Evolutionary conservation across 192 early-diverging fungal genomes (phyloP), one percentile per base, ranked within the genome.

Genomic region (Coemansia umbellata): DNA sequence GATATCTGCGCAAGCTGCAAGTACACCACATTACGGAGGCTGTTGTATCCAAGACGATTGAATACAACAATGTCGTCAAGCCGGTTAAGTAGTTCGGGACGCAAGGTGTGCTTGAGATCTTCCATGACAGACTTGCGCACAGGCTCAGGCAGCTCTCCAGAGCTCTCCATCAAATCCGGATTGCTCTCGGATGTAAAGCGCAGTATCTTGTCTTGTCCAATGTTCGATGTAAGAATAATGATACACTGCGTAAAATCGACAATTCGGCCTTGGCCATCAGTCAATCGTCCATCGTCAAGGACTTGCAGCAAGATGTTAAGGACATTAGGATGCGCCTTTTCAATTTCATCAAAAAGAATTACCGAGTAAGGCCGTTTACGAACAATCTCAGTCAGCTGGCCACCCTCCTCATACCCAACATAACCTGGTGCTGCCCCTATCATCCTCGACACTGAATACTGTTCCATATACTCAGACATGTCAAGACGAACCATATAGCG

Each of bases 401-500:
- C 95, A 43, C 95, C 94, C 53, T 93, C 89, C 47, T 97, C 95
- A 63, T 93, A 89, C 23, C 97, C 97, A 58, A 99, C 82, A 66
- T 99, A 97, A 4, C 96, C 96, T 3, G 94, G 94, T 10, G 96
- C 94, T 8, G 92, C 83, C 31, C 96, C 96, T 57, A 99, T 94
- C 41, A 99, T 78, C 4, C 94, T 84, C 31, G 91, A 78, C 2
- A 96, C 91, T 5, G 89, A 80, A 64, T 95, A 88, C 59, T 69
- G 76, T 63, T 95, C 91, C 91, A 94, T 94, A 74, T 93, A 99
- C 74, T 99, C 97, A 33, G 87, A 89, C 97, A 99, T 99, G 63
- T 99, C 97, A n/a, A 99, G 80, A 0, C 97, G 87, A 22, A 98
- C 82, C 60, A 99, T 88, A 47, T 85, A 86, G 65, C 93, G 94